Evolutionary conservation across 1,139 yeast species (phyloP).

Genomic region (Geotrichum citri-aurantii): DNA sequence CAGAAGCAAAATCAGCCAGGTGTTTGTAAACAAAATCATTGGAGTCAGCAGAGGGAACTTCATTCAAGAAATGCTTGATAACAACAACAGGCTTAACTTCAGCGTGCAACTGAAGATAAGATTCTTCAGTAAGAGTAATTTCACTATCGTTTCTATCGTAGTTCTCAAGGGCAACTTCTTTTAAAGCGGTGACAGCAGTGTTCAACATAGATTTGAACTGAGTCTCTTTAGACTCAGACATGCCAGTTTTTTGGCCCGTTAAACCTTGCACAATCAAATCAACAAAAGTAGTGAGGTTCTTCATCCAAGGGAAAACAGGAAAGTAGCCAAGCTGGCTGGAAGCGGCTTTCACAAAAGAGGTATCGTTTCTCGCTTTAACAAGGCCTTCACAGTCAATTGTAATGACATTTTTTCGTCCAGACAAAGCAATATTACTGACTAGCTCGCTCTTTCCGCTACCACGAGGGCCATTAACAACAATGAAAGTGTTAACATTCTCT

Average conservation of each 20-base stretch:
- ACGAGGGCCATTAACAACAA: conserved; percentile 84
- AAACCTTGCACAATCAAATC: conserved; percentile 86
- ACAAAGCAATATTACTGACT: conserved; percentile 63
- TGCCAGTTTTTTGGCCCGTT: conserved; percentile 91
- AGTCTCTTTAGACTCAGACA: conserved; percentile 77
- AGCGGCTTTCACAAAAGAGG: conserved; percentile 57
- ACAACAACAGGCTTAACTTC: conserved; percentile 84
- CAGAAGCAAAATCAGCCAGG: conserved; percentile 85
- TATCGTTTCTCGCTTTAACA: conserved; percentile 67
- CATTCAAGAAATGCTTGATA: conserved; percentile 60
- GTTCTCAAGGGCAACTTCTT: conserved; percentile 56
- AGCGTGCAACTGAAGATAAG: conserved; percentile 78
- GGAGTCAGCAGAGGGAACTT: conserved; percentile 48
- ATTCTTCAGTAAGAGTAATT: conserved; percentile 57
- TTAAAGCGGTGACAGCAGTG: conserved; percentile 65
- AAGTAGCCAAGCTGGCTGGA: conserved; percentile 81
- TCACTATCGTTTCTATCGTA: conserved; percentile 28
- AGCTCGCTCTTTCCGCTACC: conserved; percentile 89
- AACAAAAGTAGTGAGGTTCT: conserved; percentile 67
- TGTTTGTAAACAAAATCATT: conserved; percentile 64
- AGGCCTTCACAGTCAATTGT: conserved; percentile 74
- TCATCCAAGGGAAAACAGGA: conserved; percentile 93
- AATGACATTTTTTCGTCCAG: conserved; percentile 53
- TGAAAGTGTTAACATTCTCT: conserved; percentile 78
- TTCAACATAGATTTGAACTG: conserved; percentile 79